Percentiles rank a stretch among this genome's conserved stretches.
These are phyloP conservation scores for Paraphoma sp. DNA, from an alignment of 2,329 filamentous ascomycete species.

Conservation along the genomic window DNA sequence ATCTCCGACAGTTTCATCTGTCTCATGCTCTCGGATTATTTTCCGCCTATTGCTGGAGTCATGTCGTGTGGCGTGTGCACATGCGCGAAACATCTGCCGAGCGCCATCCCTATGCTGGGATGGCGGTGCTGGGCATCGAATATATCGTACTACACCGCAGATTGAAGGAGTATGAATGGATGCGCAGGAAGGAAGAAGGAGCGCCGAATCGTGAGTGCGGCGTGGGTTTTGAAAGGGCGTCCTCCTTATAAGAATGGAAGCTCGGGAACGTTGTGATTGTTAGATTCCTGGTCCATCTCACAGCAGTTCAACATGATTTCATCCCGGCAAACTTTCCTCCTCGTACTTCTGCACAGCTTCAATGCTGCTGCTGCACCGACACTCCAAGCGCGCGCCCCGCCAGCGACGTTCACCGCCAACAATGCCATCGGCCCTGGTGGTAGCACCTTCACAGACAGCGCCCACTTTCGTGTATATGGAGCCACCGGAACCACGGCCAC, in stretches of 20 bases:
- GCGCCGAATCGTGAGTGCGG: neutral
- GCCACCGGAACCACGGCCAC: constrained; percentile 36
- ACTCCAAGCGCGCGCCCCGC: constrained; percentile 1
- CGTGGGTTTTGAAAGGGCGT: no score
- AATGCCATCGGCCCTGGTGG: constrained; percentile 16
- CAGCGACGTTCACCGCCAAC: constrained; percentile 18
- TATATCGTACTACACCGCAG: neutral
- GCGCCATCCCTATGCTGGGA: no score
- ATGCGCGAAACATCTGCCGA: neutral
- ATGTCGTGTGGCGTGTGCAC: neutral
- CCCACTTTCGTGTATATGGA: constrained; percentile 52
- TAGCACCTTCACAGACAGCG: constrained; percentile 17
- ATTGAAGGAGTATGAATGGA: neutral
- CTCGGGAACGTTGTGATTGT: no score
- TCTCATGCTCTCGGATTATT: neutral
- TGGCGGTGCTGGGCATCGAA: neutral
- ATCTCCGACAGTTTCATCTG: neutral
- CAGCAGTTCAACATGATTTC: neutral
- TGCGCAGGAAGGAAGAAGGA: neutral
- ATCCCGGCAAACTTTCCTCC: neutral
- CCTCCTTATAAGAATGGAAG: no score
- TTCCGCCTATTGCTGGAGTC: neutral
- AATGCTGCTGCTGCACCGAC: neutral
- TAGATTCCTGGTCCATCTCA: no score
- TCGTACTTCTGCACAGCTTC: neutral